Evolutionary conservation across 2,329 filamentous ascomycete genomes (phyloP).

Genomic region (Emydomyces testavorans): DNA sequence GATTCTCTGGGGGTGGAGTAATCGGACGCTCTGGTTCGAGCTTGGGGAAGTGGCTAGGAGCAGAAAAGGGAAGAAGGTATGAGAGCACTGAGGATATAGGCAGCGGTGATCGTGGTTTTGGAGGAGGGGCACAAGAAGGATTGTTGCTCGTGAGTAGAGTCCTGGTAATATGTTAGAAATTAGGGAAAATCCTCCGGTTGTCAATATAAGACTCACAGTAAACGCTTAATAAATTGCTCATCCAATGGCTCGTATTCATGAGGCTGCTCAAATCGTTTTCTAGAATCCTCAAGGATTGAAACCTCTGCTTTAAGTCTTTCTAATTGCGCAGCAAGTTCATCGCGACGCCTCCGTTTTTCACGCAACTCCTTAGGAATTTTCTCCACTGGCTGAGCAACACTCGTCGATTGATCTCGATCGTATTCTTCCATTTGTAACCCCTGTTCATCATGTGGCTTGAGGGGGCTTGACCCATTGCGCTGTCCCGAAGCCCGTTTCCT

Average conservation of each 20-base stretch:
- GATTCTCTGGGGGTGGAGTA: constrained; percentile 50
- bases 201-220: constrained; percentile 25
- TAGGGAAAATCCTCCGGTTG: not conserved
- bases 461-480: constrained; percentile 22
- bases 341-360: constrained; percentile 43
- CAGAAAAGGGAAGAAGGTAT: constrained; percentile 32
- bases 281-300: constrained; percentile 46
- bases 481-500: constrained; percentile 21
- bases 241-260: constrained; percentile 24
- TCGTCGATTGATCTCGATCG: constrained; percentile 7
- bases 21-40: not conserved
- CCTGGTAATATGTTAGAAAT: constrained; percentile 23
- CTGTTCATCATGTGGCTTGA: constrained; percentile 21
- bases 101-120: constrained; percentile 17
- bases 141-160: constrained; percentile 25
- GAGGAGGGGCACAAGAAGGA: constrained; percentile 20
- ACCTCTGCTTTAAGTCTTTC: constrained; percentile 48
- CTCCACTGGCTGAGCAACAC: constrained; percentile 6
- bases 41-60: constrained; percentile 18
- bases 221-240: constrained; percentile 25
- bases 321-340: constrained; percentile 46
- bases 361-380: constrained; percentile 21
- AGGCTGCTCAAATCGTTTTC: constrained; percentile 42
- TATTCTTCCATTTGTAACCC: constrained; percentile 16
- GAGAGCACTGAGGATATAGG: constrained; percentile 31